Evolutionary conservation across 2,329 filamentous ascomycete genomes (phyloP).

Genomic region (Periconia sp.): DNA sequence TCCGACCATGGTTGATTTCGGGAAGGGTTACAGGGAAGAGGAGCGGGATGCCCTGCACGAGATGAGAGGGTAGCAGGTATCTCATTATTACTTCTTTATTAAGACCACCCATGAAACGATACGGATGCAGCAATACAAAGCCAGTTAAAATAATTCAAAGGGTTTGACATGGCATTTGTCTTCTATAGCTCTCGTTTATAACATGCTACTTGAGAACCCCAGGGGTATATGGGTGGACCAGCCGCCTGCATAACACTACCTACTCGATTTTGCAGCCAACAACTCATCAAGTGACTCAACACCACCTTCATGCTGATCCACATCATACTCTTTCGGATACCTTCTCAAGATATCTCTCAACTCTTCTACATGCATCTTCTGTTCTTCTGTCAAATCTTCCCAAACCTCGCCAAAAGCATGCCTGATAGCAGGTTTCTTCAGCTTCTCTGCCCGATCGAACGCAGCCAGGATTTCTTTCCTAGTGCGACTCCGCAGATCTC

Average conservation of each 20-base stretch:
- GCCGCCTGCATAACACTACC: neutral
- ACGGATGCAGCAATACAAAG: no score
- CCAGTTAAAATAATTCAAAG: no score
- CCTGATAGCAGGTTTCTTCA: constrained; percentile 73
- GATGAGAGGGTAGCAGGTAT: neutral
- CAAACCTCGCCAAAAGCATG: constrained; percentile 87
- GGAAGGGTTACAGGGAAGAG: constrained; percentile 18
- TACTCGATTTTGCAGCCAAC: constrained; percentile 16
- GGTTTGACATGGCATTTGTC: no score
- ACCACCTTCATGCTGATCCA: constrained; percentile 74
- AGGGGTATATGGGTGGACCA: neutral
- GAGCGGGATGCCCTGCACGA: constrained; percentile 7
- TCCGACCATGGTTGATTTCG: constrained; percentile 58
- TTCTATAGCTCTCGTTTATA: neutral
- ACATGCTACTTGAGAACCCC: no score
- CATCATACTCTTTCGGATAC: constrained; percentile 92
- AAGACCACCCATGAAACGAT: neutral
- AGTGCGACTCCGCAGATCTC: constrained; percentile 64
- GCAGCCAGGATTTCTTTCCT: constrained; percentile 79
- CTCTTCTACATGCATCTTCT: constrained; percentile 73
- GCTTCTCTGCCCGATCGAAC: constrained; percentile 80
- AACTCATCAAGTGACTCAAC: constrained; percentile 60
- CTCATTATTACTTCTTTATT: neutral
- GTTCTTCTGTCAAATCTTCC: constrained; percentile 79
- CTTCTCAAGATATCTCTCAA: constrained; percentile 75